Percentiles rank a stretch among this genome's conserved stretches.
These are phyloP conservation scores for Yarrowia sp. DNA, from an alignment of 805 yeast species.

Conservation along the genomic window DNA sequence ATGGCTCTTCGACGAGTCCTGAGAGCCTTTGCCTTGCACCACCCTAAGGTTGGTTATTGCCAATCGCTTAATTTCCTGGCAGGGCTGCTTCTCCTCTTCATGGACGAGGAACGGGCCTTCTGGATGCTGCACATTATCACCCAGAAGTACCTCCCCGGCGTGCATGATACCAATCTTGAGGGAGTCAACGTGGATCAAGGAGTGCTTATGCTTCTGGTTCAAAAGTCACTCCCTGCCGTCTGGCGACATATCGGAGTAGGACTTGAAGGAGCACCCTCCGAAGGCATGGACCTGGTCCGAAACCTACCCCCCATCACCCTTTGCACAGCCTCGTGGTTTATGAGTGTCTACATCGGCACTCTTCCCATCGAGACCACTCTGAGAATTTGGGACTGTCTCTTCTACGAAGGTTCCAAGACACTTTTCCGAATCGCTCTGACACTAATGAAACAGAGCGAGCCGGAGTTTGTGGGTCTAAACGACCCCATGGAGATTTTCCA, in stretches of 20 bases:
- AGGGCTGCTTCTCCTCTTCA: slow-evolving; percentile 79
- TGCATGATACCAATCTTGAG: slow-evolving; percentile 86
- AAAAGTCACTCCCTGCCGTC: slow-evolving; percentile 80
- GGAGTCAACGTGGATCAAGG: slow-evolving; percentile 97
- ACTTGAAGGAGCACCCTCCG: slow-evolving; percentile 51
- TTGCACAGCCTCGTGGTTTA: slow-evolving; percentile 97
- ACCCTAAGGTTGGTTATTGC: slow-evolving; percentile 93
- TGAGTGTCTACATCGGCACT: slow-evolving; percentile 93
- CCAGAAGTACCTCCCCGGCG: slow-evolving; percentile 83
- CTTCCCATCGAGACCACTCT: slow-evolving; percentile 87
- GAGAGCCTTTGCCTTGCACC: slow-evolving; percentile 81
- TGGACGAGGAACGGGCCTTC: slow-evolving; percentile 89
- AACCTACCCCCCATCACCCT: slow-evolving; percentile 89
- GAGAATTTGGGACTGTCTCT: slow-evolving; percentile 92
- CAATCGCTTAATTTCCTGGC: slow-evolving; percentile 93
- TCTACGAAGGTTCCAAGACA: slow-evolving; percentile 89
- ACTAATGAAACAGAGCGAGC: slow-evolving; percentile 76
- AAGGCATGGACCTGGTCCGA: slow-evolving; percentile 55
- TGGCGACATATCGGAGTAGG: slow-evolving; percentile 64
- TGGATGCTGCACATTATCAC: slow-evolving; percentile 96
- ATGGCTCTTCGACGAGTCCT: slow-evolving; percentile 79
- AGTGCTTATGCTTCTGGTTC: slow-evolving; percentile 83
- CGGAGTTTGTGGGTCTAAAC: slow-evolving; percentile 57
- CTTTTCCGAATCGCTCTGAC: slow-evolving; percentile 84
- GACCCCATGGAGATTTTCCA: slow-evolving; percentile 76